phyloP scores from a whole-genome alignment of 768 basidiomycete genomes.

The Panus rudis region DNA sequence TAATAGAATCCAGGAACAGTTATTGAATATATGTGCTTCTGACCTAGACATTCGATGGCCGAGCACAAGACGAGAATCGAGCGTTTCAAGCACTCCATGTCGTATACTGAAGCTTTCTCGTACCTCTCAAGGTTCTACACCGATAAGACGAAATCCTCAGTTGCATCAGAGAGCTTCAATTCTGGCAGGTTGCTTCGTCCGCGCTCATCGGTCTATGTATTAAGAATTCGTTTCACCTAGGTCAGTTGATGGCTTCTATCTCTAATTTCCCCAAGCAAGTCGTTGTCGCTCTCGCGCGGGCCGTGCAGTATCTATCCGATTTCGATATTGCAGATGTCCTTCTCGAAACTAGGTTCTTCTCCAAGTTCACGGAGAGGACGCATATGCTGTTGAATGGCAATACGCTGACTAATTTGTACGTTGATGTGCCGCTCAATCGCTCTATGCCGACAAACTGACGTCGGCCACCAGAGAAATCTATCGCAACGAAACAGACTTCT shows the following conservation, averaged over 20 bases:
- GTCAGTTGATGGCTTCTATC: conserved; percentile 52
- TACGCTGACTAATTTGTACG: conserved; percentile 73
- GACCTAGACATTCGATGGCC: conserved; percentile 13
- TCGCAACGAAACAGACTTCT: conserved; percentile 79
- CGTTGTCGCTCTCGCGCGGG: conserved; percentile 65
- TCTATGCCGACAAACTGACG: not conserved
- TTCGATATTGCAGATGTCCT: conserved; percentile 80
- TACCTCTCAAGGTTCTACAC: conserved; percentile 61
- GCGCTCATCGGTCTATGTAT: not conserved
- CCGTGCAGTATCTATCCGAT: conserved; percentile 58
- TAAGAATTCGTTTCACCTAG: conserved; percentile 27
- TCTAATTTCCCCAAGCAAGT: conserved; percentile 65
- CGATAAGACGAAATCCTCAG: conserved; percentile 33
- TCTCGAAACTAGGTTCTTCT: conserved; percentile 71
- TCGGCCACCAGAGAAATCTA: conserved; percentile 73
- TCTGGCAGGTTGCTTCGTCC: conserved; percentile 34
- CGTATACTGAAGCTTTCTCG: conserved; percentile 66
- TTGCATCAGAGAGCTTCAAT: conserved; percentile 37
- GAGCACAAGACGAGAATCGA: conserved; percentile 54
- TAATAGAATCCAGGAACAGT: not conserved
- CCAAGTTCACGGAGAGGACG: conserved; percentile 62
- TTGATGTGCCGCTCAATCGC: not conserved
- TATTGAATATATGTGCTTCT: not conserved
- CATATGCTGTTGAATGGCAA: conserved; percentile 89
- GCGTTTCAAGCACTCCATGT: conserved; percentile 43